Conservation (phyloP, 2,329 filamentous ascomycete genomes). For the Cladorrhinum sp. region DNA sequence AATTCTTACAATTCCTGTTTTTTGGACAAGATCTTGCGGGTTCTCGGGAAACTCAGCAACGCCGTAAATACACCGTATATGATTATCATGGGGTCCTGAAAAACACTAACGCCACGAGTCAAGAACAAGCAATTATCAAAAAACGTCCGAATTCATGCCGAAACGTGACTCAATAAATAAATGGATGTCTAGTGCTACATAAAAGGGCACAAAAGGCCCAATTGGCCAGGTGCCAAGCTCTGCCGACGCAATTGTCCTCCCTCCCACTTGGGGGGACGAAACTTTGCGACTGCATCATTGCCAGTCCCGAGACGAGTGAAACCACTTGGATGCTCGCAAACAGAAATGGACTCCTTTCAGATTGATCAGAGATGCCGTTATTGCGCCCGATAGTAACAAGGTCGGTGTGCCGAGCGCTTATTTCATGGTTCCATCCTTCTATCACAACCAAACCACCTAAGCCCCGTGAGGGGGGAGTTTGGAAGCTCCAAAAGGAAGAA, state of each 20-base stretch:
- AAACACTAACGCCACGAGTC: neutral
- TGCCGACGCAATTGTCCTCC: neutral
- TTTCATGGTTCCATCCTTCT: constrained; percentile 76
- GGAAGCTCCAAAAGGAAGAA: constrained; percentile 62
- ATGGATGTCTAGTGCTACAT: constrained; percentile 1
- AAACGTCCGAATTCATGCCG: neutral
- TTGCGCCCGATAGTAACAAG: constrained; percentile 98
- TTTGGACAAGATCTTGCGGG: too few relatives aligned
- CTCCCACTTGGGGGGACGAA: neutral
- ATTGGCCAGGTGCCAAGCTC: neutral
- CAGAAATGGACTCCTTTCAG: constrained; percentile 32
- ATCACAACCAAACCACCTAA: constrained; percentile 77
- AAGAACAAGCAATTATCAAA: neutral
- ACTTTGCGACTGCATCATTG: neutral
- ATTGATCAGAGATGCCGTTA: constrained; percentile 90
- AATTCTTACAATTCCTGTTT: too few relatives aligned
- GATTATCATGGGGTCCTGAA: neutral
- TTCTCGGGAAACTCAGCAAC: too few relatives aligned
- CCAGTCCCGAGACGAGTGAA: neutral
- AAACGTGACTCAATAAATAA: neutral
- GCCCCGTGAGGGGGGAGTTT: constrained; percentile 87
- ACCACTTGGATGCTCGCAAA: constrained; percentile 13
- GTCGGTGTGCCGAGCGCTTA: constrained; percentile 98
- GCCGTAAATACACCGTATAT: too few relatives aligned
- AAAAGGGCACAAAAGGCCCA: neutral